These are phyloP conservation scores for Polygonum aviculare DNA, from an alignment of 148 eudicot species.

Conservation along the genomic window DNA sequence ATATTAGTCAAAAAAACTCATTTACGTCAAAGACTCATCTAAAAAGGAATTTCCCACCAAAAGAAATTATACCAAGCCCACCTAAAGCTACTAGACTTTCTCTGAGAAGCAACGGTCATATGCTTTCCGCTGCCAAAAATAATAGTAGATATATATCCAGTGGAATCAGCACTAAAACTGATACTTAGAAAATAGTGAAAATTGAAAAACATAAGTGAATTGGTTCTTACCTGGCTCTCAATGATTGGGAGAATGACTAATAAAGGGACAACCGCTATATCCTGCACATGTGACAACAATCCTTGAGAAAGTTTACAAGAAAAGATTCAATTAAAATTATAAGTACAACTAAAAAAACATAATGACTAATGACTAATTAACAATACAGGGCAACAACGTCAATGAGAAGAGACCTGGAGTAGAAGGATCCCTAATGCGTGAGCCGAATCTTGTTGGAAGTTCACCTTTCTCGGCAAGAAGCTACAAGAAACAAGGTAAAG, in stretches of 20 bases:
- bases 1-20: neutral
- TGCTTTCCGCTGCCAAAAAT: conserved; percentile 53
- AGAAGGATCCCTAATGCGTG: conserved; percentile 96
- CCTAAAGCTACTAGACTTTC: conserved; percentile 85
- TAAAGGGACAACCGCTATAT: conserved; percentile 98
- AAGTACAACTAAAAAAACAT: neutral
- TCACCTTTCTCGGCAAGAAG: conserved; percentile 99
- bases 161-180: too few relatives aligned
- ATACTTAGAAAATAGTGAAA: neutral
- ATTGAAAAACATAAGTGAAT: neutral
- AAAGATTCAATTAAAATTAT: neutral
- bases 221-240: conserved; percentile 77
- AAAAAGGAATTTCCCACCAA: conserved; percentile 74
- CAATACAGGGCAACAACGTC: neutral
- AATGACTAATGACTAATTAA: neutral
- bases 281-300: conserved; percentile 53
- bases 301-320: conserved; percentile 7
- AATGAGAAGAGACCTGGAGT: conserved; percentile 51
- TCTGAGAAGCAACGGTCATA: conserved; percentile 73
- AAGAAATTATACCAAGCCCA: conserved; percentile 84
- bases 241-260: conserved; percentile 92
- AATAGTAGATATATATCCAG: too few relatives aligned
- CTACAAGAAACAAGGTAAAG: conserved; percentile 35
- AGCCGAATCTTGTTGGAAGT: conserved; percentile 91
- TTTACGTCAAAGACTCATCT: conserved; percentile 90